Percentiles rank a stretch among this genome's conserved stretches.
Evolutionary conservation across 352 stramenopile species (phyloP).

Genomic region (Phytophthora macrochlamydospora): DNA sequence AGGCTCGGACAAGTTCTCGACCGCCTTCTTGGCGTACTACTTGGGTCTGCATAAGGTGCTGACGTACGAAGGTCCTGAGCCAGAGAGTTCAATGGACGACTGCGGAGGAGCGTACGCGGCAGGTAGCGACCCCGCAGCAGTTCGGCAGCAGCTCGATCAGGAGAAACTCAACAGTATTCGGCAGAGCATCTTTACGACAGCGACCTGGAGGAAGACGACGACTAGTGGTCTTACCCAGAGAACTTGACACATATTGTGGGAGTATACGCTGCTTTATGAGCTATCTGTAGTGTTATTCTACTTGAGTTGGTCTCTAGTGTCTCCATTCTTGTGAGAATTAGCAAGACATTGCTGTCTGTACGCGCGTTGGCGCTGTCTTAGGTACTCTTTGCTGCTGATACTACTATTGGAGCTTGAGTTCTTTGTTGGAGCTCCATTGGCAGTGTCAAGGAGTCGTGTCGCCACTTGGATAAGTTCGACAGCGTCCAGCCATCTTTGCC

Average conservation of each 20-base stretch:
- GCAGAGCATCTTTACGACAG: slow-evolving; percentile 89
- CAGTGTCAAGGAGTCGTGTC: slow-evolving; percentile 49
- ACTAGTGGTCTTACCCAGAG: slow-evolving; percentile 21
- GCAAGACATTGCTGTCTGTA: slow-evolving; percentile 72
- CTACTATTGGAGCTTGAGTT: slow-evolving; percentile 4
- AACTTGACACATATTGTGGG: slow-evolving; percentile 24
- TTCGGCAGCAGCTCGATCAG: slow-evolving; percentile 45
- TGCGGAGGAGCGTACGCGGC: slow-evolving; percentile 62
- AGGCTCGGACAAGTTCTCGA: slow-evolving; percentile 93
- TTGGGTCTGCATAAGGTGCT: slow-evolving; percentile 93
- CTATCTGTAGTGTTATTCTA: slow-evolving; percentile 11
- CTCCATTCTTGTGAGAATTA: not conserved
- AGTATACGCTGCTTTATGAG: not conserved
- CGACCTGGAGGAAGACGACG: slow-evolving; percentile 80
- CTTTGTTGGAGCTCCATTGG: not conserved
- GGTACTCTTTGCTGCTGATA: slow-evolving; percentile 45
- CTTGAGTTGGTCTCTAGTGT: slow-evolving; percentile 19
- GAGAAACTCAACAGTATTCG: slow-evolving; percentile 76
- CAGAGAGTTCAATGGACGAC: slow-evolving; percentile 64
- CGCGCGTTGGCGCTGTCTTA: slow-evolving; percentile 69
- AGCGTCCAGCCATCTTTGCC: slow-evolving; percentile 58
- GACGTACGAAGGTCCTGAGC: slow-evolving; percentile 94
- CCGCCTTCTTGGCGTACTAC: slow-evolving; percentile 92
- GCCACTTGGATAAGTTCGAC: slow-evolving; percentile 68
- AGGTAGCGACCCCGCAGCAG: slow-evolving; percentile 36